Evolutionary conservation across 192 early-diverging fungal genomes (phyloP).

Genomic region (Linnemannia exigua): DNA sequence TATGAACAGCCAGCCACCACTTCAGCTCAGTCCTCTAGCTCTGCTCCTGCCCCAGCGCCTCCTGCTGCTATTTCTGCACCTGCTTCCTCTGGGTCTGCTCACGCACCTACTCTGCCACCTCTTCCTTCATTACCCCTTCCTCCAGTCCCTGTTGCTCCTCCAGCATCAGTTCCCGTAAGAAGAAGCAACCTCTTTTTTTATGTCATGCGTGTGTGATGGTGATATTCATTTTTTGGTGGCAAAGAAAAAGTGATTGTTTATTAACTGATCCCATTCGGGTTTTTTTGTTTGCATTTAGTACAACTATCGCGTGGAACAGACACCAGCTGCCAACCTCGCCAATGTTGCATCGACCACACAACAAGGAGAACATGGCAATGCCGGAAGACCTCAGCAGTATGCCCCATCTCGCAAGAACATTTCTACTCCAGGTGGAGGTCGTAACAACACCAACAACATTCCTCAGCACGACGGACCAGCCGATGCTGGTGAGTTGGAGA

Average conservation of each 20-base stretch:
- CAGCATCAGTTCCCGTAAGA: conserved; percentile 10
- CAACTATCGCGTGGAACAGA: conserved; percentile 36
- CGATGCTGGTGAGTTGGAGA: conserved; percentile 75
- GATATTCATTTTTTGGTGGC: neutral
- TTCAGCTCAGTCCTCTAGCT: neutral
- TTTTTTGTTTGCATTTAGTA: conserved; percentile 10
- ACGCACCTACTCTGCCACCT: conserved; percentile 10
- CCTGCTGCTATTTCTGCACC: neutral
- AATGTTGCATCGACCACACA: conserved; percentile 42
- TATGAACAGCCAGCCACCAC: conserved; percentile 24
- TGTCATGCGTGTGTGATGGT: neutral
- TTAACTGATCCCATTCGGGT: neutral
- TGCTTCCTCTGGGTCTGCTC: neutral
- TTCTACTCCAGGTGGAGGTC: conserved; percentile 38
- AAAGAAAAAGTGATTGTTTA: neutral
- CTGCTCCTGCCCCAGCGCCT: conserved; percentile 3
- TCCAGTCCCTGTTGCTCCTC: neutral
- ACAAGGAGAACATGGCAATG: conserved; percentile 40
- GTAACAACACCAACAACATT: conserved; percentile 68
- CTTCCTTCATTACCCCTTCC: neutral
- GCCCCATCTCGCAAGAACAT: conserved; percentile 40
- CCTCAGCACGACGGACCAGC: conserved; percentile 75
- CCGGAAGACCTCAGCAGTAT: conserved; percentile 50
- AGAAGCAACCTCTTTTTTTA: neutral
- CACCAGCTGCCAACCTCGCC: conserved; percentile 56